Evolutionary conservation across 2,329 filamentous ascomycete genomes (phyloP), one percentile per base, ranked within the genome.

Genomic region (Penicillium hordei): DNA sequence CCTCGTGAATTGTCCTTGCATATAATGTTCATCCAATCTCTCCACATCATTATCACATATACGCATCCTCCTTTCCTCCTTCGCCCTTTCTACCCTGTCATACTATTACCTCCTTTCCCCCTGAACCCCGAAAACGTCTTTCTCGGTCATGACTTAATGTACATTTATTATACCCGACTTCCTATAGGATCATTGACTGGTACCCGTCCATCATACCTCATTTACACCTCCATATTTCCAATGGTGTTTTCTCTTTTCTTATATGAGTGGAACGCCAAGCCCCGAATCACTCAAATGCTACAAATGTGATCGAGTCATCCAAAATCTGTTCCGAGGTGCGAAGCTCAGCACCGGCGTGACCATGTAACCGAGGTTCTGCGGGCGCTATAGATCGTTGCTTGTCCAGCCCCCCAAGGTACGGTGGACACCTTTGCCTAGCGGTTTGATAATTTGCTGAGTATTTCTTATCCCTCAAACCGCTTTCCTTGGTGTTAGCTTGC

Each of bases 151-250:
- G 63, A 66, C 63, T 60, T 65, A 48, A 66, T 57, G 64, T 63
- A 66, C 58, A 65, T 55, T 57, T 59, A 60, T 58, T 62, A 66
- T 65, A 66, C 64, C 64, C 64, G 53, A 55, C 25, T 56, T 43
- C 27, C 44, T 27, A 45, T 56, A 56, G 34, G 34, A 55, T 40
- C 52, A 50, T 54, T 54, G 23, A 48, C 27, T 33, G 21, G 39
- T 51, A 15, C 21, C 21, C 19, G 19, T 36, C 29, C 19, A 29
- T 27, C 25, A 15, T 34, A 36, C 36, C 9, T 51, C 12, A 23
- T 36, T 15, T 29, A 27, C 36, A 34, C 17, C 1, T 27, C 50
- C 12, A 25, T 27, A 1, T 9, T 36, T 19, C 23, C 21, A 29
- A 48, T 5, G 9, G 1, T 9, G 5, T 19, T 4, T 31, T 45